A percentile compares a stretch with the other conserved stretches of the same genome.
Evolutionary conservation across 371 early-diverging fungal genomes (phyloP).

Genomic region (Saksenaea vasiformis): DNA sequence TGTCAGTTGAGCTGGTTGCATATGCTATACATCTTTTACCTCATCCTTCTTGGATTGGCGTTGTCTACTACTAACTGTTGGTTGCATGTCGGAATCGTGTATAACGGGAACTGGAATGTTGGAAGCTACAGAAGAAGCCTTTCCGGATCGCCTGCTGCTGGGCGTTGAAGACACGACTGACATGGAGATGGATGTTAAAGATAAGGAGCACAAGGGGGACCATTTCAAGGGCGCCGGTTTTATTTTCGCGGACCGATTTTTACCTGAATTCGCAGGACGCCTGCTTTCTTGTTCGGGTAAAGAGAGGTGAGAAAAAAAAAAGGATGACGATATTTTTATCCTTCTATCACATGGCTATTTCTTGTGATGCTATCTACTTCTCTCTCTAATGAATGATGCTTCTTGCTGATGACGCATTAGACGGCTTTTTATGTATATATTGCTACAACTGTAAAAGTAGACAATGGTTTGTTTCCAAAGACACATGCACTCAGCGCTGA

Average conservation of each 20-base stretch:
- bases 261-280: neutral
- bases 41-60: conserved; percentile 49
- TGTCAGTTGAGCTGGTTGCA: neutral
- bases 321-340: neutral
- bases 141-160: conserved; percentile 15
- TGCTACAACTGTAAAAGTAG: too few relatives aligned
- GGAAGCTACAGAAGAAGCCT: neutral
- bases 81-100: conserved; percentile 23
- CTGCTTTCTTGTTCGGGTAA: neutral
- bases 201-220: conserved; percentile 5
- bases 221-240: conserved; percentile 3
- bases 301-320: conserved; percentile 2
- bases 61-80: conserved; percentile 36
- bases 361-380: neutral
- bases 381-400: neutral
- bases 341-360: neutral
- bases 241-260: conserved; percentile 2
- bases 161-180: conserved; percentile 29
- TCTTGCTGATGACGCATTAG: too few relatives aligned
- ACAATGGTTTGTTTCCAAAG: too few relatives aligned
- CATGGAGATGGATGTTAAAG: conserved; percentile 13
- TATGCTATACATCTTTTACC: conserved; percentile 14
- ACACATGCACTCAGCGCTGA: too few relatives aligned
- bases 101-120: neutral
- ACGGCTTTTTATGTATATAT: too few relatives aligned